Evolutionary conservation across 768 basidiomycete genomes (phyloP).

Genomic region (Termitomyces bulborhizus): DNA sequence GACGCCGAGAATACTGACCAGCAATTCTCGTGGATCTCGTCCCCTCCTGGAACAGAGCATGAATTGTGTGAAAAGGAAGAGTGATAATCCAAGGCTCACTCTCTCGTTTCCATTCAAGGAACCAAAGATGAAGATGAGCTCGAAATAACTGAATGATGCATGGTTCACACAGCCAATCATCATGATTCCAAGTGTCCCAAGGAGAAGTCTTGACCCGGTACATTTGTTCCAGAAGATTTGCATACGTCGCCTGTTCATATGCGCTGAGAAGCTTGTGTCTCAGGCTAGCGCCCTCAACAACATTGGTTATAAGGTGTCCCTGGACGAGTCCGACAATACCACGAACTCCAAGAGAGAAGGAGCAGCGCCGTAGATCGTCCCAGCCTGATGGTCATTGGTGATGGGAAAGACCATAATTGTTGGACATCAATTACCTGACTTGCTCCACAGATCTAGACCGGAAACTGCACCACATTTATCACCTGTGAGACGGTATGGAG

Average conservation of each 20-base stretch:
- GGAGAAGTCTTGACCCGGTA: conserved; percentile 7
- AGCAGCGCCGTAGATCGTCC: conserved; percentile 10
- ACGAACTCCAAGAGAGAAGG: neutral
- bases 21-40: conserved; percentile 18
- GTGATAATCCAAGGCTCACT: conserved; percentile 7
- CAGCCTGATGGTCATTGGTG: conserved; percentile 8
- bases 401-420: neutral
- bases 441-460: conserved; percentile 15
- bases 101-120: conserved; percentile 15
- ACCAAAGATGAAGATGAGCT: conserved; percentile 22
- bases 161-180: conserved; percentile 23
- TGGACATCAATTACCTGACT: conserved; percentile 10
- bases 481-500: conserved; percentile 6
- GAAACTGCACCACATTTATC: conserved; percentile 8
- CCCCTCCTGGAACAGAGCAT: conserved; percentile 5
- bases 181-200: conserved; percentile 19
- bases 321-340: neutral
- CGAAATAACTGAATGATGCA: conserved; percentile 21
- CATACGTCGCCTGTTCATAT: neutral
- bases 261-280: neutral
- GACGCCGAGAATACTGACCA: conserved; percentile 14
- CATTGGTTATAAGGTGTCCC: neutral
- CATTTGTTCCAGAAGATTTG: conserved; percentile 8
- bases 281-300: neutral
- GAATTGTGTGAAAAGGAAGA: neutral